Base-by-base conservation (phyloP, 768 basidiomycete genomes). In the Mycena epipterygia region DNA sequence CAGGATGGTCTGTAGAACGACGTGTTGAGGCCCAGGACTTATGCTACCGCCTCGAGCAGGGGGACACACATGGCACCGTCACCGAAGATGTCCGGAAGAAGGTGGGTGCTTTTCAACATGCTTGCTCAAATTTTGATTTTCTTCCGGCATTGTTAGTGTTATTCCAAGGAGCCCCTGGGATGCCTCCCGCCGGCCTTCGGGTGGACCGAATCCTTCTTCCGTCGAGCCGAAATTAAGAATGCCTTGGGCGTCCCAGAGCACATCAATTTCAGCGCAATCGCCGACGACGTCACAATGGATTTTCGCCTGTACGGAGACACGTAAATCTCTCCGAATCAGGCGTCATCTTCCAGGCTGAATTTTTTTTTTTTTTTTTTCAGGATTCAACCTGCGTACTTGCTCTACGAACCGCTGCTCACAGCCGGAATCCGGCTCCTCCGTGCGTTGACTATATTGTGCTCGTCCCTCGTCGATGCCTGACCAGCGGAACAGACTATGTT, bases 341-440 rank as follows among this genome's bases (percentile, higher is more conserved):
- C 6, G 17, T 6, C 27, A 2, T 5, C 21, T 65, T 42, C 14
- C n/a, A n/a, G n/a, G 12, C 41, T 29, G 27, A 4, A 4, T 8
- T 60, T 14, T 44, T n/a, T 27, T 25, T 2, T 21, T n/a, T 29
- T 19, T 3, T 19, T 6, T 19, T 14, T 1, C 46, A 60, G 60
- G 17, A 44, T 42, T 21, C 61, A 37, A n/a, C 35, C 57, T 73
- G 79, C 51, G 46, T 75, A 79, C 53, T 67, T 71, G 9, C 61
- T 80, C 21, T 78, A 77, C 49, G 69, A 48, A 25, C 79, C 77
- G 3, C 68, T 81, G n/a, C 74, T 79, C 7, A 77, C n/a, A n/a
- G n/a, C n/a, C n/a, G n/a, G n/a, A n/a, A n/a, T n/a, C n/a, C n/a
- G n/a, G n/a, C n/a, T 81, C 52, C 35, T 79, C 53, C 75, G 79